Evolutionary conservation across 1,284 basidiomycete genomes (phyloP), one percentile per base, ranked within the genome.

Genomic region (Exobasidium cylindrosporum): DNA sequence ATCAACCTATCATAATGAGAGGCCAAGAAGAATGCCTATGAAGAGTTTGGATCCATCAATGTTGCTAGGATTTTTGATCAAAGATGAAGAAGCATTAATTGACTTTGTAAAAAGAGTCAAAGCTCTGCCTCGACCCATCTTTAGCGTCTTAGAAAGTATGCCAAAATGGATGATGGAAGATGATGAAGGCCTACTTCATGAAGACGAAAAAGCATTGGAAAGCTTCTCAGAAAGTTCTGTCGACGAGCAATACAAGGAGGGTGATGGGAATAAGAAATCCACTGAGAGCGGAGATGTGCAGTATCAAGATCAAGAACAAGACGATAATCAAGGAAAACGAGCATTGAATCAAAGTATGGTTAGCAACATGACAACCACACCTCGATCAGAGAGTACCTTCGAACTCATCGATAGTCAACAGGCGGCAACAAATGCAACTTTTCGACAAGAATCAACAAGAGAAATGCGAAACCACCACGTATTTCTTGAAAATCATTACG

Each of bases 31-130:
- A 84, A 93, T 97, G 90, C 89, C 89, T 0, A 82, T 97, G 52
- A 86, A 87, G 43, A 88, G 88, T n/a, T 82, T 98, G 57, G 95
- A 97, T 78, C 95, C 96, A 11, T 95, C 92, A 74, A 97, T 98
- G 95, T 83, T 98, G 7, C 84, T 97, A 58, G 94, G 94, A 17
- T 97, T 98, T 80, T 78, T 97, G 68, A 88, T 89, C 76, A 86
- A 86, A 68, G 86, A 90, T 75, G 89, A 92, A 80, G 83, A 81
- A 23, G 92, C 95, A 58, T 95, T 92, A 88, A 81, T 84, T 14
- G 92, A 96, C 81, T 86, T 97, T 63, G 85, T 87, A 67, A 83
- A 81, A 56, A 84, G 92, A 6, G 77, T 80, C 56, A 68, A 66
- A 55, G 65, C 60, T 30, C 52, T 74, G 60, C 69, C 71, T 1